A percentile compares a stretch with the other conserved stretches of the same genome.
phyloP scores from a whole-genome alignment of 768 basidiomycete genomes.

The Russula vinacea region DNA sequence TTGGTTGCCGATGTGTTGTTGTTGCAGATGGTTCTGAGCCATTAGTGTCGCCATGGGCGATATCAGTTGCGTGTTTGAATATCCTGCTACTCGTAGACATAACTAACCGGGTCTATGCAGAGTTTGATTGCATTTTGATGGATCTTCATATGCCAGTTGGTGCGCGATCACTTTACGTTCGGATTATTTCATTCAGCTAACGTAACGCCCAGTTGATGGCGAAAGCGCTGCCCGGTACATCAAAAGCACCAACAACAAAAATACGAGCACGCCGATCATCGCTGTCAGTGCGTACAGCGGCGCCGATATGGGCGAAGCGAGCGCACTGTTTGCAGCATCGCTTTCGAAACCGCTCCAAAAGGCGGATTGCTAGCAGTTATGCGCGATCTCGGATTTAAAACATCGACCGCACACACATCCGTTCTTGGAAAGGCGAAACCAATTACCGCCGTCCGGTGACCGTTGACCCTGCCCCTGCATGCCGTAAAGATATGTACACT shows the following conservation, averaged over 20 bases:
- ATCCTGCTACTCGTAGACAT: constrained; percentile 30
- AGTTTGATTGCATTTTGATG: constrained; percentile 95
- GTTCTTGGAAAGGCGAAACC: constrained; percentile 18
- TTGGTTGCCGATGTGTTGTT: constrained; percentile 93
- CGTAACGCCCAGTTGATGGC: constrained; percentile 67
- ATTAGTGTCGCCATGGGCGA: constrained; percentile 97
- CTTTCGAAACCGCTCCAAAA: constrained; percentile 89
- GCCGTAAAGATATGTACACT: constrained; percentile 20
- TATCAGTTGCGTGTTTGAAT: constrained; percentile 58
- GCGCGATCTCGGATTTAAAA: constrained; percentile 89
- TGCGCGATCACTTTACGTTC: constrained; percentile 44
- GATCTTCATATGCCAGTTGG: constrained; percentile 93
- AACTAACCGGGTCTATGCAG: constrained; percentile 41
- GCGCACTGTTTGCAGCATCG: constrained; percentile 73
- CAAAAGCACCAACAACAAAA: constrained; percentile 94
- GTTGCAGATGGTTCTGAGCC: constrained; percentile 97
- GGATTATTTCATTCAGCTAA: constrained; percentile 13
- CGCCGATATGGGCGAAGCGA: constrained; percentile 58
- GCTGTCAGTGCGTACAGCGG: constrained; percentile 87
- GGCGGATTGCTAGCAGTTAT: constrained; percentile 75
- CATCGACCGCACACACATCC: constrained; percentile 60
- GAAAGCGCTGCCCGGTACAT: constrained; percentile 97
- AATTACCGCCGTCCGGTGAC: constrained; percentile 19
- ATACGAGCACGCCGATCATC: constrained; percentile 88
- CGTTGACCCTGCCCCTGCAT: constrained; percentile 10